Conservation (phyloP, 371 early-diverging fungal genomes). For the Mortierella sp. region DNA sequence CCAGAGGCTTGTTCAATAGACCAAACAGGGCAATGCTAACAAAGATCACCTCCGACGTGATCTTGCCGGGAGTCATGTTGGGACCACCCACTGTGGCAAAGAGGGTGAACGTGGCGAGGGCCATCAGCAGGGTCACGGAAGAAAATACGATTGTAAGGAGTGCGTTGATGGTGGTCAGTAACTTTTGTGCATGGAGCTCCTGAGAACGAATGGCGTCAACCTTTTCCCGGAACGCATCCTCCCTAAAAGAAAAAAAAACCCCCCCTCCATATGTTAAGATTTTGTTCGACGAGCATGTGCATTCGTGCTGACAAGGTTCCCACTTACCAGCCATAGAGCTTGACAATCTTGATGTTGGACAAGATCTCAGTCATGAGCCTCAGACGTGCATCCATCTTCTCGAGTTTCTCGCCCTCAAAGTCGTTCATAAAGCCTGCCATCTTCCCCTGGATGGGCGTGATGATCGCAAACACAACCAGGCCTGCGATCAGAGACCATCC, state of each 20-base stretch:
- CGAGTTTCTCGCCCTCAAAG: slow-evolving; percentile 15
- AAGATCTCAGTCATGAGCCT: slow-evolving; percentile 30
- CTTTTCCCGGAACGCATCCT: slow-evolving; percentile 60
- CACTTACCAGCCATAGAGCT: slow-evolving; percentile 61
- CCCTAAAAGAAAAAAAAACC: too few species aligned
- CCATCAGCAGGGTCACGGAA: slow-evolving; percentile 56
- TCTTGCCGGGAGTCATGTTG: slow-evolving; percentile 59
- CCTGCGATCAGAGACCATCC: slow-evolving; percentile 66
- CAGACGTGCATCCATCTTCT: slow-evolving; percentile 28
- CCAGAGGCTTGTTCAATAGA: slow-evolving; percentile 88
- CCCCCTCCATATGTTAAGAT: too few species aligned
- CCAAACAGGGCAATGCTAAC: slow-evolving; percentile 92
- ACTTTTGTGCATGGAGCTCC: slow-evolving; percentile 3
- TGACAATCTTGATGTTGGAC: slow-evolving; percentile 31
- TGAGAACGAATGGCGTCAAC: slow-evolving; percentile 25
- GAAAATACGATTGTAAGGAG: slow-evolving; percentile 55
- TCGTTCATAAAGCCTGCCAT: slow-evolving; percentile 49
- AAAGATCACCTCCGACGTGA: slow-evolving; percentile 84
- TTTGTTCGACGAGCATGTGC: too few species aligned
- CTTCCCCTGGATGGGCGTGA: slow-evolving; percentile 62
- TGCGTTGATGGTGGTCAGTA: slow-evolving; percentile 57
- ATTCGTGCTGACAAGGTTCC: too few species aligned
- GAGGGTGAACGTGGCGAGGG: slow-evolving; percentile 87
- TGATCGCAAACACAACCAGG: slow-evolving; percentile 52
- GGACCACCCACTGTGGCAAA: slow-evolving; percentile 86